Percentiles rank a stretch among this genome's conserved stretches.
phyloP scores from a whole-genome alignment of 352 stramenopile species.

The Phytophthora sansomeana region DNA sequence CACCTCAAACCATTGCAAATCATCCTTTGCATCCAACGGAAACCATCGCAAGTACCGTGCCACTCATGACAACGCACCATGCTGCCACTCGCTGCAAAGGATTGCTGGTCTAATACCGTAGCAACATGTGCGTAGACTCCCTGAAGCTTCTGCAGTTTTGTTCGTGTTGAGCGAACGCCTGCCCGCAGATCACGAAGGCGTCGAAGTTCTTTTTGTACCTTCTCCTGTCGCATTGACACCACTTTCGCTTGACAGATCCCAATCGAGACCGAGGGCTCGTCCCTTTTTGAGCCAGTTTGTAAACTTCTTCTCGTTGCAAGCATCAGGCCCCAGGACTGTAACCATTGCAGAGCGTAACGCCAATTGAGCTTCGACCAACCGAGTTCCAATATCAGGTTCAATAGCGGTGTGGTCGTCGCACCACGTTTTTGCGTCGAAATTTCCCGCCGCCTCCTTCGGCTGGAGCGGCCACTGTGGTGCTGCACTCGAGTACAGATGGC shows the following conservation, averaged over 20 bases:
- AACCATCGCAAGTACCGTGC: no score
- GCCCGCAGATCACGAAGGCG: background rate
- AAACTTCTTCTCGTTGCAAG: slow-evolving; percentile 7
- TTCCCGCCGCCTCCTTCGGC: no score
- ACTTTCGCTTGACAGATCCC: background rate
- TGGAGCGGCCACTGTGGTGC: no score
- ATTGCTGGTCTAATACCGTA: slow-evolving; percentile 9
- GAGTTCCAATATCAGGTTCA: no score
- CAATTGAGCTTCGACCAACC: no score
- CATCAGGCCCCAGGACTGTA: slow-evolving; percentile 8
- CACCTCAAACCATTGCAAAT: no score
- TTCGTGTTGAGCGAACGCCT: slow-evolving; percentile 1
- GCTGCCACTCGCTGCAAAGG: slow-evolving; percentile 12
- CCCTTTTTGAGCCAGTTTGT: background rate
- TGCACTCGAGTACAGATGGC: no score
- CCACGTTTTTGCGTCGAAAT: no score
- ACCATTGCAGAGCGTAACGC: no score
- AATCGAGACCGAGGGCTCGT: slow-evolving; percentile 4
- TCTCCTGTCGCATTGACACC: no score
- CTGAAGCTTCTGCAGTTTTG: slow-evolving; percentile 9
- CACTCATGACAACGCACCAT: slow-evolving; percentile 9
- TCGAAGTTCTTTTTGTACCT: slow-evolving; percentile 9
- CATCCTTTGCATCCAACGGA: no score
- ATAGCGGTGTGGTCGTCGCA: no score
- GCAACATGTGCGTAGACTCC: slow-evolving; percentile 24